phyloP scores from a whole-genome alignment of 441 rosid genomes.

The Erodium chrysanthum region DNA sequence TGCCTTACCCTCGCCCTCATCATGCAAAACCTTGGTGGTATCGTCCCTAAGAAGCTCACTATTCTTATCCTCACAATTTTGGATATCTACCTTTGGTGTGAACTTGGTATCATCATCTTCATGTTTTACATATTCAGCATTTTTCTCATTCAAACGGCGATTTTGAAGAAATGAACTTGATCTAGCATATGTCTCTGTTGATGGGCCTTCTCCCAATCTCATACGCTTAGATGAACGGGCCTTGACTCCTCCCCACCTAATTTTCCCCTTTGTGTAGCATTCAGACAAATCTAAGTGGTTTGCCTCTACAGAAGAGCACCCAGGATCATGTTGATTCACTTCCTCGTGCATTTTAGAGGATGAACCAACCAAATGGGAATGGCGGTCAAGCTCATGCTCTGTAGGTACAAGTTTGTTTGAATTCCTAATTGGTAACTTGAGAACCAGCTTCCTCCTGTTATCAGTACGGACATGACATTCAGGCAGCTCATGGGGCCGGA shows the following conservation, averaged over 20 bases:
- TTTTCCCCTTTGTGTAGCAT: slow-evolving; percentile 41
- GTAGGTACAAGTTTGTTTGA: slow-evolving; percentile 36
- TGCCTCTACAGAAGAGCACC: slow-evolving; percentile 27
- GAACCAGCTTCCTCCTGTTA: slow-evolving; percentile 53
- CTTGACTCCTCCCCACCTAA: slow-evolving; percentile 86
- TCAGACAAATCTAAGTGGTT: slow-evolving; percentile 29
- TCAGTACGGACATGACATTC: slow-evolving; percentile 40
- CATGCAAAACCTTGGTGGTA: slow-evolving; percentile 23
- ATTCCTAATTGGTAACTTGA: slow-evolving; percentile 60
- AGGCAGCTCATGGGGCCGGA: slow-evolving; percentile 29
- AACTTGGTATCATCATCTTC: slow-evolving; percentile 23
- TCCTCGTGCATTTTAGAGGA: slow-evolving; percentile 32
- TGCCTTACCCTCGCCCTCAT: slow-evolving; percentile 29
- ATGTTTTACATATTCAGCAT: slow-evolving; percentile 24
- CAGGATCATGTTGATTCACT: slow-evolving; percentile 26
- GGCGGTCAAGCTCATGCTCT: slow-evolving; percentile 25
- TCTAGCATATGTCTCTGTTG: slow-evolving; percentile 28
- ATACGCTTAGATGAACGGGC: slow-evolving; percentile 68
- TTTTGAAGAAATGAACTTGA: slow-evolving; percentile 22
- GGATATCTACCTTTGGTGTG: slow-evolving; percentile 23
- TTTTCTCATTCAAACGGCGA: slow-evolving; percentile 26
- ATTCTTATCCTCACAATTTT: slow-evolving; percentile 22
- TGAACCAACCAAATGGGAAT: slow-evolving; percentile 31
- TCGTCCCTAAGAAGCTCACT: slow-evolving; percentile 20
- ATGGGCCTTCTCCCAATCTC: slow-evolving; percentile 41